Evolutionary conservation across 257 asterid species (phyloP), one percentile per base, ranked within the genome.

Genomic region (Fraxinus excelsior): DNA sequence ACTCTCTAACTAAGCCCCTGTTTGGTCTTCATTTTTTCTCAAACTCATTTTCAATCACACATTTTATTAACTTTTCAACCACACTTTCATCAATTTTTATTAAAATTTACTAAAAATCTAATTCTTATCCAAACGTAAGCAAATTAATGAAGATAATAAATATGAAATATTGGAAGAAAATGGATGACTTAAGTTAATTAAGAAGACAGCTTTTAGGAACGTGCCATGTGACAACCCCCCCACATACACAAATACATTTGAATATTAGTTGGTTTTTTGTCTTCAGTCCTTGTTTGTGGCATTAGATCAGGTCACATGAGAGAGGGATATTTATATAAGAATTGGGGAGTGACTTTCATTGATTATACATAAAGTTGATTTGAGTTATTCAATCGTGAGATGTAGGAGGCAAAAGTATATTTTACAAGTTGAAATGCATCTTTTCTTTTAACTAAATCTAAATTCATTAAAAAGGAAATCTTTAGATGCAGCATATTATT

Each of bases 211-310:
- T 83, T 85, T 85, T 77, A 67, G 73, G 82, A 89, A 87, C 87
- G 84, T 88, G 88, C 75, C 87, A 88, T 87, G 94, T 84, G 80
- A 78, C 60, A 79, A 46, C 56, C 86, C 35, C 56, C 60, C 32
- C 68, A 62, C 68, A 11, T 13, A 25, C 68, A 23, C 19, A 62
- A 62, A 62, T 67, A 76, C 82, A 84, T 80, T 82, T 81, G 71
- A 81, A 28, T 25, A 56, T 38, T 26, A 35, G 69, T 71, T 65
- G 53, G 21, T 46, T 76, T 53, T 26, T 72, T 69, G 78, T 75
- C 78, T 67, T 72, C 65, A 73, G 81, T 66, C 67, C 34, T 67
- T 51, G 83, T 79, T 77, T 37, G 21, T 73, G 76, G 82, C 78
- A 74, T 80, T 77, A 87, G 87, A 80, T 62, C 68, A 18, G 71